phyloP scores from a whole-genome alignment of 306 rosid species.

The Vigna hirtella region DNA sequence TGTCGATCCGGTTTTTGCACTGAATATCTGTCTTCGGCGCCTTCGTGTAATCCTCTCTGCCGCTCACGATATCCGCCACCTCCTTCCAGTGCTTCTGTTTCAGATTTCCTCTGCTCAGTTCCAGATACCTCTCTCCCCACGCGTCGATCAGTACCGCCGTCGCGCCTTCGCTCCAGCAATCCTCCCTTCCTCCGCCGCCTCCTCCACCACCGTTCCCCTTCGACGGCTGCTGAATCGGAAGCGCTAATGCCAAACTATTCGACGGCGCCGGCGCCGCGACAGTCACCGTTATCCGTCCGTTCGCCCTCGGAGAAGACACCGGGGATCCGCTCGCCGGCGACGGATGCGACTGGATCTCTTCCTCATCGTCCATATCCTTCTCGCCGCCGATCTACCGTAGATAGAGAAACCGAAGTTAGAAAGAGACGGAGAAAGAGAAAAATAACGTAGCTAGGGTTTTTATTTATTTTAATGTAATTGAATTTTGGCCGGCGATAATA shows the following conservation, averaged over 20 bases:
- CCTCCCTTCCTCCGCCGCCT: conserved; percentile 74
- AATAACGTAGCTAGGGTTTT: conserved; percentile 48
- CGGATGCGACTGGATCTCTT: conserved; percentile 76
- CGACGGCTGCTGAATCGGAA: conserved; percentile 62
- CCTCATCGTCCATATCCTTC: conserved; percentile 68
- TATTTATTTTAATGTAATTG: conserved; percentile 29
- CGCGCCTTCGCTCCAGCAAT: conserved; percentile 98
- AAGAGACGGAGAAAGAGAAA: conserved; percentile 24
- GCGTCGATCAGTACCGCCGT: conserved; percentile 95
- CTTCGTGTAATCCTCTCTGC: conserved; percentile 75
- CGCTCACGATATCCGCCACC: conserved; percentile 89
- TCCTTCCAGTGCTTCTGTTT: conserved; percentile 99
- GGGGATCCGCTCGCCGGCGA: conserved; percentile 84
- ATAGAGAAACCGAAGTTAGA: conserved; percentile 29
- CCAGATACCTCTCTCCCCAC: conserved; percentile 96
- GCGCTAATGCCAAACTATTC: conserved; percentile 66
- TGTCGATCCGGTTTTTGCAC: conserved; percentile 97
- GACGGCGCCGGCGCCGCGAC: conserved; percentile 65
- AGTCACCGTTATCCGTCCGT: conserved; percentile 85
- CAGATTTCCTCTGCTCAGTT: conserved; percentile 94
- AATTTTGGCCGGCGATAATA: conserved; percentile 69
- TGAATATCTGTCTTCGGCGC: conserved; percentile 84
- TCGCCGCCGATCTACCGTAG: conserved; percentile 52
- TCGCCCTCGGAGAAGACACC: conserved; percentile 57
- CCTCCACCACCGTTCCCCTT: conserved; percentile 50